Base-by-base conservation (phyloP, 768 basidiomycete genomes). In the Phanerochaete sordida region DNA sequence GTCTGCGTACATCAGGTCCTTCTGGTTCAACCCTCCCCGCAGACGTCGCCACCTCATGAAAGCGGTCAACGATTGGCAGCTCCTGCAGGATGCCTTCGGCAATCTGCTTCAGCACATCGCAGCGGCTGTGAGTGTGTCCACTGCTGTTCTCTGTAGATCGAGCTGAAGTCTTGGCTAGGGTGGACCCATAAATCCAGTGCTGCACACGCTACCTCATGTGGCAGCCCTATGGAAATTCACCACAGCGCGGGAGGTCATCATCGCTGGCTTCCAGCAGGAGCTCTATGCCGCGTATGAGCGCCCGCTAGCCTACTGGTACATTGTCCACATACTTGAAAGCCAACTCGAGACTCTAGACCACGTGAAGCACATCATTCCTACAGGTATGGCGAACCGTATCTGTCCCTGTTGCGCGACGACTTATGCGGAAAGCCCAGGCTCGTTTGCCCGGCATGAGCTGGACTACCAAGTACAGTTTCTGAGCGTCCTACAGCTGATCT, bases 241-340 rank as follows among this genome's bases (percentile, higher is more conserved):
- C 4, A 72, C 80, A 11, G 77, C 90, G 2, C 80, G 84, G 39
- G 90, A 93, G 63, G 77, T 94, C 15, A 71, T 92, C 4, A 75
- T 87, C 46, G 86, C 90, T 1, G 92, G 89, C 1, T 88, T 90
- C 62, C 90, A 93, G 69, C 71, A 92, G 23, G 87, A 90, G 47
- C 70, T 94, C 7, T 91, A 92, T 65, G 76, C 82, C 23, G 70
- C 78, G 0, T 82, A 88, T 45, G 92, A 94, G 67, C 81, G 76
- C 33, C 76, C 87, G 0, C 83, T 91, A 62, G 87, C 90, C 2
- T 92, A 93, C 72, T 92, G 90, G 87, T 90, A 90, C 66, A 74
- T 77, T 5, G 69, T 80, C 2, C 78, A 80, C 46, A 79, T 91
- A 2, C 73, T 87, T 0, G 82, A 86, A 21, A 71, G 71, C 24